Percentiles rank a stretch among this genome's conserved stretches.
Conservation (phyloP, 1,284 basidiomycete genomes). For the Apiotrichum laibachii region DNA sequence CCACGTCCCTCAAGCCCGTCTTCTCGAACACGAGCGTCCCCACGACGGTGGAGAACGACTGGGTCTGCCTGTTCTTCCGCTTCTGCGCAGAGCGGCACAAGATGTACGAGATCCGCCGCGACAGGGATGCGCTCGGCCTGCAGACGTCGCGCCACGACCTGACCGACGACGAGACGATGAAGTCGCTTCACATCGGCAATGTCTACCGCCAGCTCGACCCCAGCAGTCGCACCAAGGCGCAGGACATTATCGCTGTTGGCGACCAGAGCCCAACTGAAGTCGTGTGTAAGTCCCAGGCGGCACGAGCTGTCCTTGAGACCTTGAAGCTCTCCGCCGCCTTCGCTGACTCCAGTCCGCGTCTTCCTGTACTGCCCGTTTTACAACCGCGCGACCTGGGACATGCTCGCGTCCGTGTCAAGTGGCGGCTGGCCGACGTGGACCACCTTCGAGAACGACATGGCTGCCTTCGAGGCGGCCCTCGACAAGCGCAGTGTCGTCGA, state of each 20-base stretch:
- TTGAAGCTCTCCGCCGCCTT: no score
- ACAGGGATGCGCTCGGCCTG: slow-evolving; percentile 10
- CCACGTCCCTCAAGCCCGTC: slow-evolving; percentile 15
- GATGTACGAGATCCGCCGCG: slow-evolving; percentile 26
- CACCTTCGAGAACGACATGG: slow-evolving; percentile 20
- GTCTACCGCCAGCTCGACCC: slow-evolving; percentile 35
- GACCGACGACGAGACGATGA: slow-evolving; percentile 27
- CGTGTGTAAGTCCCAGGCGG: slow-evolving; percentile 34
- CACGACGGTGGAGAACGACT: slow-evolving; percentile 23
- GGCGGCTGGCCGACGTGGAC: slow-evolving; percentile 24
- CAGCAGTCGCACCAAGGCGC: slow-evolving; percentile 9
- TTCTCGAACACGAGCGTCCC: slow-evolving; percentile 16
- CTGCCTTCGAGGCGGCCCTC: slow-evolving; percentile 25
- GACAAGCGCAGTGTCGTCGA: slow-evolving; percentile 20
- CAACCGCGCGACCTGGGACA: slow-evolving; percentile 26
- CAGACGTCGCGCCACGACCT: slow-evolving; percentile 19
- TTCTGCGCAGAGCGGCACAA: slow-evolving; percentile 37
- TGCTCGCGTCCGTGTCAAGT: slow-evolving; percentile 17
- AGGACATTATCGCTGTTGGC: slow-evolving; percentile 24
- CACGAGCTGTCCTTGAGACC: neutral
- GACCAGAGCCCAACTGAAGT: slow-evolving; percentile 31
- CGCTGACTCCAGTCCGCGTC: slow-evolving; percentile 29
- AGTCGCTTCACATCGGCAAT: slow-evolving; percentile 27
- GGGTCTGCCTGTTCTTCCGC: slow-evolving; percentile 33
- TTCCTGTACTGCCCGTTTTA: slow-evolving; percentile 35